Conservation (phyloP, 345 rosid genomes). For the Salix viminalis region DNA sequence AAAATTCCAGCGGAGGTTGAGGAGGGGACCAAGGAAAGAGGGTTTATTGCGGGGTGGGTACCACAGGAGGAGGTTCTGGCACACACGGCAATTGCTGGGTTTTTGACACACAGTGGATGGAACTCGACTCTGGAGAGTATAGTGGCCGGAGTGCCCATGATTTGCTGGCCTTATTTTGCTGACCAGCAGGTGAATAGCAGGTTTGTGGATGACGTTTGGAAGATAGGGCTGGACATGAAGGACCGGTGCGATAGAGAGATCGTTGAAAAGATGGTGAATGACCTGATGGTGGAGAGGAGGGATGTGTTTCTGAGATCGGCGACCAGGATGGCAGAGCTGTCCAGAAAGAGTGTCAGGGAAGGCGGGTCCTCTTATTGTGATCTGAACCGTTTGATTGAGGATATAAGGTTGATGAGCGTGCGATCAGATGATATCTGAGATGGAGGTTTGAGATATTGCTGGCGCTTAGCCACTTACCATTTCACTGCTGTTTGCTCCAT, state of each 20-base stretch:
- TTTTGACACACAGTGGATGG: conserved; percentile 72
- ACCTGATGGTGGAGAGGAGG: conserved; percentile 53
- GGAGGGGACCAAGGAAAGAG: conserved; percentile 10
- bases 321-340: conserved; percentile 23
- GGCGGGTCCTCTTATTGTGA: conserved; percentile 41
- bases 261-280: conserved; percentile 48
- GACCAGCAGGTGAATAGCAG: conserved; percentile 65
- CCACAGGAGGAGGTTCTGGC: conserved; percentile 46
- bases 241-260: conserved; percentile 44
- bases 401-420: conserved; percentile 25
- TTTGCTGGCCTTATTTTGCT: conserved; percentile 58
- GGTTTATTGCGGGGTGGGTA: conserved; percentile 32
- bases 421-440: background rate
- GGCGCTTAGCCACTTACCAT: no score
- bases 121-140: conserved; percentile 75
- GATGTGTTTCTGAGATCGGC: conserved; percentile 32
- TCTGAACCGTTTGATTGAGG: conserved; percentile 36
- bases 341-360: conserved; percentile 16
- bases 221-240: conserved; percentile 65
- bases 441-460: no score
- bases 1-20: conserved; percentile 19
- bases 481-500: no score
- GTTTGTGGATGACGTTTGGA: conserved; percentile 54
- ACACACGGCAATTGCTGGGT: conserved; percentile 54
- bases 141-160: conserved; percentile 59